A percentile compares a stretch with the other conserved stretches of the same genome.
phyloP scores from a whole-genome alignment of 2,329 filamentous ascomycete species.

The Arthroderma sp. region DNA sequence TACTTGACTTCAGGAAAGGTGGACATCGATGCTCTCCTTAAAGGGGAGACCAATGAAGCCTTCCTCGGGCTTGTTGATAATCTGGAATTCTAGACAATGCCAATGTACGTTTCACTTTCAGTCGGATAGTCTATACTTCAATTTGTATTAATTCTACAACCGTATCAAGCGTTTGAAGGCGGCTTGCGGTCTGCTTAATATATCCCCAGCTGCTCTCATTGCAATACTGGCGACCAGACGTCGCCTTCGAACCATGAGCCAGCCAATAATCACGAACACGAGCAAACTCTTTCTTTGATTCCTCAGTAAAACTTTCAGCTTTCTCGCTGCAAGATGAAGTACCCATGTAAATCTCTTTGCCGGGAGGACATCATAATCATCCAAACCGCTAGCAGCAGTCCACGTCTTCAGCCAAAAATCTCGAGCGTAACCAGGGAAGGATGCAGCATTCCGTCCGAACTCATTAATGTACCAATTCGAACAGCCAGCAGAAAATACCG shows the following conservation, averaged over 20 bases:
- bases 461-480: constrained; percentile 33
- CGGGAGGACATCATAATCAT: constrained; percentile 1
- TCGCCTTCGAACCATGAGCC: too few species aligned
- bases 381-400: neutral
- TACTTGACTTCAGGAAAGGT: constrained; percentile 76
- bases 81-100: constrained; percentile 23
- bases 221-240: neutral
- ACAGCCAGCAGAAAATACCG: constrained; percentile 27
- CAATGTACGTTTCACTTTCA: neutral
- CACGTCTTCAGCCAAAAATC: constrained; percentile 3
- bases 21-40: constrained; percentile 62
- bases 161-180: neutral
- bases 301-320: neutral
- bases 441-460: constrained; percentile 26
- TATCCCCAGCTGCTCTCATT: neutral
- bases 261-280: neutral
- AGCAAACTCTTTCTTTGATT: neutral
- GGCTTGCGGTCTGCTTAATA: neutral
- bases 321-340: neutral
- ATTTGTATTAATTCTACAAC: too few species aligned
- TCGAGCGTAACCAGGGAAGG: constrained; percentile 21
- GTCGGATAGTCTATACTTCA: too few species aligned
- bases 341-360: constrained; percentile 1
- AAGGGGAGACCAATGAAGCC: constrained; percentile 49
- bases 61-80: constrained; percentile 48